These are phyloP conservation scores for Neurospora sp. DNA, from an alignment of 495 filamentous ascomycete genomes.

Conservation along the genomic window DNA sequence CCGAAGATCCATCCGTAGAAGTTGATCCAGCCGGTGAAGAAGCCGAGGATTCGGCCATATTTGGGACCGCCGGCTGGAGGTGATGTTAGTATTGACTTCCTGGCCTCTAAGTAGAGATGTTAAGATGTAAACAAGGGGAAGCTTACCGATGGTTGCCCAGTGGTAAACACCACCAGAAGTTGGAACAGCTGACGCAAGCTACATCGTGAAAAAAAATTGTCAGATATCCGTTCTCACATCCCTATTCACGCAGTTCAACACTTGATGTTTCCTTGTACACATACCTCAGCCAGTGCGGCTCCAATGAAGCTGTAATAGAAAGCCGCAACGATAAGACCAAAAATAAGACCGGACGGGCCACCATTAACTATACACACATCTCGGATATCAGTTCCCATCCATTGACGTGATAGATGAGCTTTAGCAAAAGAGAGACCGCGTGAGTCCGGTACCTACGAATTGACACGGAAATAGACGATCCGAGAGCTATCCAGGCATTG, in stretches of 20 bases:
- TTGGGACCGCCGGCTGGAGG: constrained; percentile 44
- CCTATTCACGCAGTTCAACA: background rate
- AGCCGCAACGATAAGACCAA: constrained; percentile 38
- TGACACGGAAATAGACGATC: constrained; percentile 42
- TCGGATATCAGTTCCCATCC: constrained; percentile 1
- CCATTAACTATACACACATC: constrained; percentile 36
- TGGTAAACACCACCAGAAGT: constrained; percentile 79
- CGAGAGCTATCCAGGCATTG: constrained; percentile 47
- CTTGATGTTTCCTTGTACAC: background rate
- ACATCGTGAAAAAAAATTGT: constrained; percentile 4
- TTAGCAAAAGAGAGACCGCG: background rate
- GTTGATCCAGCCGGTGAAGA: constrained; percentile 74
- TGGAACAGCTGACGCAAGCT: constrained; percentile 71
- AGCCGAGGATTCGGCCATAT: constrained; percentile 60
- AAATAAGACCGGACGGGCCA: constrained; percentile 47
- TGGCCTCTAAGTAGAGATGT: background rate
- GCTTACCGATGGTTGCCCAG: constrained; percentile 58
- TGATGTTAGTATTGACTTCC: background rate
- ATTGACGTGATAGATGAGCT: background rate
- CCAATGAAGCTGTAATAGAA: constrained; percentile 39
- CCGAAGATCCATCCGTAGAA: constrained; percentile 65
- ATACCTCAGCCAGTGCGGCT: constrained; percentile 32
- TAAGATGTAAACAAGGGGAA: background rate
- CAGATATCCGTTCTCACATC: background rate
- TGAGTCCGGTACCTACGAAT: constrained; percentile 29